These are phyloP conservation scores for Heterobasidion irregulare DNA, from an alignment of 1,284 basidiomycete species.

Conservation along the genomic window DNA sequence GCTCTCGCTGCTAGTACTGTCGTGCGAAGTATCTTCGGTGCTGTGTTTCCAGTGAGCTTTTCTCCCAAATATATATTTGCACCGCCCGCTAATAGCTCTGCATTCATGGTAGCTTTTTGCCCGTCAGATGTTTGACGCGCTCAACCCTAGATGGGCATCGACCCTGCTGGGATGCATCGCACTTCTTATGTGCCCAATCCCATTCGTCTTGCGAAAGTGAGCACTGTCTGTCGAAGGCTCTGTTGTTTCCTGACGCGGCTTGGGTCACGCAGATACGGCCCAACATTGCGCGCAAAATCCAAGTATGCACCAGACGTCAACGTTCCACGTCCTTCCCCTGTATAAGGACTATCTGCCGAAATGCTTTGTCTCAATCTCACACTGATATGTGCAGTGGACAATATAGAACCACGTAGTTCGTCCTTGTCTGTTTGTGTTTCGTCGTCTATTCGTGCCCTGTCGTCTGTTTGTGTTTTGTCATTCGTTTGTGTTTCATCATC, in stretches of 20 bases:
- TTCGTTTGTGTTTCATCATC: too few relatives aligned
- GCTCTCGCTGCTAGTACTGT: conserved; percentile 51
- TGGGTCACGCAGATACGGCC: conserved; percentile 29
- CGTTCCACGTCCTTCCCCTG: neutral
- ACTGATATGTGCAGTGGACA: too few relatives aligned
- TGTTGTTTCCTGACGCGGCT: neutral
- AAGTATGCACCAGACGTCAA: conserved; percentile 25
- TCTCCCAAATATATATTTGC: neutral
- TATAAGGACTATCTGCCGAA: neutral
- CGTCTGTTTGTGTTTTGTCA: too few relatives aligned
- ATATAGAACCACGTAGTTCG: too few relatives aligned
- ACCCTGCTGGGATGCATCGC: conserved; percentile 45
- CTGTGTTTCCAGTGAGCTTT: conserved; percentile 44
- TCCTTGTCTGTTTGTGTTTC: too few relatives aligned
- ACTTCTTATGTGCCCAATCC: conserved; percentile 43
- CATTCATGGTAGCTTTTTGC: conserved; percentile 33
- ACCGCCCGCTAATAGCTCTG: conserved; percentile 11
- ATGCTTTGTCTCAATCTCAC: neutral
- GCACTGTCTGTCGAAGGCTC: conserved; percentile 6
- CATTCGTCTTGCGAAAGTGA: conserved; percentile 39
- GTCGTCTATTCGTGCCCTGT: too few relatives aligned
- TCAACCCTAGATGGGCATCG: conserved; percentile 49
- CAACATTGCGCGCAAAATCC: conserved; percentile 32
- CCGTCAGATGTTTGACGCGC: conserved; percentile 39
- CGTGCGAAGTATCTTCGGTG: conserved; percentile 46